Base-by-base conservation (phyloP, 345 rosid genomes). In the Dovyalis caffra region DNA sequence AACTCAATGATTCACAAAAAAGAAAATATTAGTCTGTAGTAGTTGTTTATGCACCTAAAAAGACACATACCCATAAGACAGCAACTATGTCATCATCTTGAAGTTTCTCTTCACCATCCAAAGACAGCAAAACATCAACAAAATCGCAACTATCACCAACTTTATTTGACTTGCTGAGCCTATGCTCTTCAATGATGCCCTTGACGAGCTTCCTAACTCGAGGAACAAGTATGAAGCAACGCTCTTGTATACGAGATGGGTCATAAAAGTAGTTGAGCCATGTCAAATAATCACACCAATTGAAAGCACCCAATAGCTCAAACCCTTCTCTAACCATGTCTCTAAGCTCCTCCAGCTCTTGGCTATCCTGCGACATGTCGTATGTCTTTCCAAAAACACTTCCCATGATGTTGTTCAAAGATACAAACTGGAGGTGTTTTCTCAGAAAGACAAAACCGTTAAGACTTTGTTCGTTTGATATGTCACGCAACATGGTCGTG, bases 11-110 rank as follows among this genome's bases (percentile, higher is more conserved):
- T 51, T 65, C 7, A 70, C 3, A 4, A 64, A 20, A 12, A 11
- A 28, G 2, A 62, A 61, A 26, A 29, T 11, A 43, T 0, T 5
- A 3, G 47, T 43, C 14, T 2, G 47, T 43, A 43, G 2, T 6
- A 35, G 25, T 21, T 8, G 1, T 8, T 33, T 0, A 9, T 31
- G 15, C 0, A 8, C 1, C 25, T 1, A n/a, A 18, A 56, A 8
- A 16, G 6, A 21, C 20, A 76, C 84, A 32, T 77, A 94, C 98
- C 98, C 98, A 94, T 43, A 94, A 80, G 34, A 94, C 90, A 28
- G 98, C 94, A 40, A 94, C 64, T 93, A 94, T 92, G 80, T 94
- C 98, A 53, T 91, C 93, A 8, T 90, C 97, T 43, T 81, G 37
- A 25, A 94, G 89, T 80, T 87, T 88, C 33, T 91, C 98, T 1